phyloP scores from a whole-genome alignment of 495 filamentous ascomycete species.

The Neurospora tetrasperma region DNA sequence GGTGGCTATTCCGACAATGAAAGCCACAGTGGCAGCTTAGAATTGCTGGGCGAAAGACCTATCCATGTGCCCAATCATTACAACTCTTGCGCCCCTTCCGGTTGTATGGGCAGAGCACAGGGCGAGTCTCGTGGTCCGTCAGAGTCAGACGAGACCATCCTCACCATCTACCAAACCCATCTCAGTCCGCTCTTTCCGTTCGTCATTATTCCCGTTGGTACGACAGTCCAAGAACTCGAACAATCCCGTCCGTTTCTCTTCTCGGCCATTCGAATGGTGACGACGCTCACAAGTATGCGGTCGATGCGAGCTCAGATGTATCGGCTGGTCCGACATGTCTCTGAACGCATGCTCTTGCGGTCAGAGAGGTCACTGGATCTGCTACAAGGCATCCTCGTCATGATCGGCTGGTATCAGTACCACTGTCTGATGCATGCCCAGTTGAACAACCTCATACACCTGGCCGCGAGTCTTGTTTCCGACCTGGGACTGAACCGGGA shows the following conservation, averaged over 20 bases:
- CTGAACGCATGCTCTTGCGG: constrained; percentile 35
- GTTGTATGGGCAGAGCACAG: constrained; percentile 17
- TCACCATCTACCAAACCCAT: constrained; percentile 24
- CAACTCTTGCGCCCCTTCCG: constrained; percentile 15
- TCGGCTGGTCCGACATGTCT: constrained; percentile 28
- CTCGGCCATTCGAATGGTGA: constrained; percentile 26
- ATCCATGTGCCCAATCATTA: constrained; percentile 11
- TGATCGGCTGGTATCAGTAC: constrained; percentile 37
- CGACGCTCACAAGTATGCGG: constrained; percentile 27
- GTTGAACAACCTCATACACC: constrained; percentile 33
- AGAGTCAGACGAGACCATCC: constrained; percentile 24
- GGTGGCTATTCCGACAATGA: not conserved
- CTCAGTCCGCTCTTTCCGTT: constrained; percentile 30
- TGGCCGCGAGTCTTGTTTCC: constrained; percentile 35
- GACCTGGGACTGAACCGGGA: constrained; percentile 35
- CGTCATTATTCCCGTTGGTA: constrained; percentile 22
- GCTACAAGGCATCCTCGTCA: constrained; percentile 37
- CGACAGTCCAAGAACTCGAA: constrained; percentile 13
- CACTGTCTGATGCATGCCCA: constrained; percentile 32
- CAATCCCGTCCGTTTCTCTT: constrained; percentile 25
- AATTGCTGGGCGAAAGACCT: not conserved
- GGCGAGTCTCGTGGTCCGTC: constrained; percentile 11
- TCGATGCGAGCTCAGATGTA: constrained; percentile 28
- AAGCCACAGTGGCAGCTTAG: not conserved
- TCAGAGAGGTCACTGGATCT: constrained; percentile 39